A percentile compares a stretch with the other conserved stretches of the same genome.
Conservation (phyloP, 2,329 filamentous ascomycete species). For the Cordyceps militaris region DNA sequence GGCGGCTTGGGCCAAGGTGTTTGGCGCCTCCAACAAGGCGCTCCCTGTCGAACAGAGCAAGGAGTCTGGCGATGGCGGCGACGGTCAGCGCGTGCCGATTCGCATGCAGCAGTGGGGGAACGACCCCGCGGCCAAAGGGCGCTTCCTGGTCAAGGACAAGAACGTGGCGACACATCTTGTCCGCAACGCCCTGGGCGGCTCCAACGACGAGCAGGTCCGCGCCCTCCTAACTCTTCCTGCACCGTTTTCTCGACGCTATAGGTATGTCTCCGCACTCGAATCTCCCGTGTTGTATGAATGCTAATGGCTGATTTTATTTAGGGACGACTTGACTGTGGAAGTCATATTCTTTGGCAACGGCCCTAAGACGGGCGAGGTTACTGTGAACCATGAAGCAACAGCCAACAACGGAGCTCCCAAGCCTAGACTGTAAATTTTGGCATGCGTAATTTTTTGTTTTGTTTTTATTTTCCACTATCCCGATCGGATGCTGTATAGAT, state of each 20-base stretch:
- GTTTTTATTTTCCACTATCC: neutral
- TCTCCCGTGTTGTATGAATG: too few relatives aligned
- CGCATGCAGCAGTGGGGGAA: constrained; percentile 89
- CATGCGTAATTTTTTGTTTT: neutral
- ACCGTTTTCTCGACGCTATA: constrained; percentile 84
- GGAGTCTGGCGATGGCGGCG: constrained; percentile 28
- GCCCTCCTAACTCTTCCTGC: constrained; percentile 85
- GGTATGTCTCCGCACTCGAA: constrained; percentile 41
- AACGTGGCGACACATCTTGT: constrained; percentile 95
- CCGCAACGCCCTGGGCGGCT: constrained; percentile 88
- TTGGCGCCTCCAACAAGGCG: constrained; percentile 42
- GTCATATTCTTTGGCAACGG: constrained; percentile 96
- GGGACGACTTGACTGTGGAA: constrained; percentile 92
- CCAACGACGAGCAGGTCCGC: constrained; percentile 87
- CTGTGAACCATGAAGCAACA: constrained; percentile 81
- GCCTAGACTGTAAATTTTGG: constrained; percentile 35
- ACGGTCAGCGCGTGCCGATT: constrained; percentile 80
- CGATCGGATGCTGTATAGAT: neutral
- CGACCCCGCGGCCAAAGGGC: constrained; percentile 60
- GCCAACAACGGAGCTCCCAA: constrained; percentile 38
- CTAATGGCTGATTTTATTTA: constrained; percentile 26
- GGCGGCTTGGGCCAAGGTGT: constrained; percentile 58
- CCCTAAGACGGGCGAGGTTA: constrained; percentile 67
- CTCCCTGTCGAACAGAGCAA: constrained; percentile 70
- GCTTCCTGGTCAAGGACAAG: constrained; percentile 93